These are phyloP conservation scores for Singerocomus rubriflavus DNA, from an alignment of 1,284 basidiomycete genomes.

Conservation along the genomic window DNA sequence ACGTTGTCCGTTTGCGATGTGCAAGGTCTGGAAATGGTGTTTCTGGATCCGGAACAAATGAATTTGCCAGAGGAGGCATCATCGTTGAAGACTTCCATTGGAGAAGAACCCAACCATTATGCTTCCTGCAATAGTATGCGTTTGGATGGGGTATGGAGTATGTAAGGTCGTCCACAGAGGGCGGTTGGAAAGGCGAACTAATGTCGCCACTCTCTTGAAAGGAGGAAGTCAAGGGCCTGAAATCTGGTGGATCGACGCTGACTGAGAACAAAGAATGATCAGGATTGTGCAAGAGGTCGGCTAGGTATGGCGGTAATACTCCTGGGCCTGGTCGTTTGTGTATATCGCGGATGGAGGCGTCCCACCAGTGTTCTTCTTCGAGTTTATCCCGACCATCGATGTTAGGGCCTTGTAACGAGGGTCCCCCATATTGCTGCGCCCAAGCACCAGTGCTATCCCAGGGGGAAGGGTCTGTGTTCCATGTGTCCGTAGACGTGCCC, in stretches of 20 bases:
- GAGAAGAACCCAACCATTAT: conserved; percentile 77
- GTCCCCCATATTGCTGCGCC: conserved; percentile 12
- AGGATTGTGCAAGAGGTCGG: conserved; percentile 62
- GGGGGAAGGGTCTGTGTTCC: conserved; percentile 21
- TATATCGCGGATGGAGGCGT: conserved; percentile 42
- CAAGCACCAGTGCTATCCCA: conserved; percentile 30
- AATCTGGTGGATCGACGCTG: conserved; percentile 40
- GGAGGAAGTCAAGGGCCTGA: conserved; percentile 22
- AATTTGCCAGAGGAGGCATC: conserved; percentile 55
- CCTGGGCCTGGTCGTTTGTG: conserved; percentile 61
- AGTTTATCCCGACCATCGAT: conserved; percentile 55
- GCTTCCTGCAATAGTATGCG: conserved; percentile 74
- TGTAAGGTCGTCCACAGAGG: conserved; percentile 51
- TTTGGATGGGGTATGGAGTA: conserved; percentile 73
- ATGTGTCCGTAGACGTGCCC: conserved; percentile 15
- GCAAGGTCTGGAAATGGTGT: conserved; percentile 52
- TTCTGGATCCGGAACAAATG: conserved; percentile 43
- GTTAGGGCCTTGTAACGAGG: conserved; percentile 31
- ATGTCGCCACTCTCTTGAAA: conserved; percentile 22
- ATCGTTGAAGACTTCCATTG: conserved; percentile 61
- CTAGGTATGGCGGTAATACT: conserved; percentile 61
- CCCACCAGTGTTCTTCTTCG: conserved; percentile 70
- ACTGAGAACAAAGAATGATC: conserved; percentile 69
- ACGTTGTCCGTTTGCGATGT: conserved; percentile 46
- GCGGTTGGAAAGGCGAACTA: conserved; percentile 26